These are phyloP conservation scores for Leccinum aurantiacum DNA, from an alignment of 768 basidiomycete genomes.

Conservation along the genomic window DNA sequence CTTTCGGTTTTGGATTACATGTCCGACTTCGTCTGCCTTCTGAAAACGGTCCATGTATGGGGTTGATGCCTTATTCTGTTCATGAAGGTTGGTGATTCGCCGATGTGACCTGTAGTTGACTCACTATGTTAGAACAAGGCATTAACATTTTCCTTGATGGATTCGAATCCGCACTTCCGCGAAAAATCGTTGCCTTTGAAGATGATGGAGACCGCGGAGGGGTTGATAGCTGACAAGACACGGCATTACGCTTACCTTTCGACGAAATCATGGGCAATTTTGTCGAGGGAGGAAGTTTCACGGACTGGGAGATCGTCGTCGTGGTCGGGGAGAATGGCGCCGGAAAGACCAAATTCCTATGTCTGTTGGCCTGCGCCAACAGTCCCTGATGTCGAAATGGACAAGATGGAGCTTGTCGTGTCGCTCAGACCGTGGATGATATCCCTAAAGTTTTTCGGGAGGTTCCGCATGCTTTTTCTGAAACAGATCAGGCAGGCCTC, in stretches of 20 bases:
- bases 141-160: conserved; percentile 99
- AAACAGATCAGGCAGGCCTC: conserved; percentile 79
- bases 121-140: conserved; percentile 44
- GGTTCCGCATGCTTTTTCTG: conserved; percentile 67
- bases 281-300: conserved; percentile 85
- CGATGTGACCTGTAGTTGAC: conserved; percentile 1
- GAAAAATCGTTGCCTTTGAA: conserved; percentile 95
- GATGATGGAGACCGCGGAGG: conserved; percentile 96
- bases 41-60: conserved; percentile 98
- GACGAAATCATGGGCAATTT: conserved; percentile 93
- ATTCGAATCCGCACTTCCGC: conserved; percentile 93
- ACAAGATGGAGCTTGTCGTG: conserved; percentile 77
- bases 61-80: conserved; percentile 92
- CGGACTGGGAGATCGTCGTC: conserved; percentile 98
- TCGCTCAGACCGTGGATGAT: conserved; percentile 83
- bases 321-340: conserved; percentile 99
- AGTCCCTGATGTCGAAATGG: conserved; percentile 73
- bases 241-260: conserved; percentile 87
- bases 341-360: conserved; percentile 97
- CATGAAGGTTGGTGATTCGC: conserved; percentile 71
- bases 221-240: conserved; percentile 81
- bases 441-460: conserved; percentile 81
- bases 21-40: conserved; percentile 90
- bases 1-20: conserved; percentile 96
- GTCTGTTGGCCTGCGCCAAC: conserved; percentile 88